Conservation (phyloP, 306 rosid species). For the Calophaca sinica region DNA sequence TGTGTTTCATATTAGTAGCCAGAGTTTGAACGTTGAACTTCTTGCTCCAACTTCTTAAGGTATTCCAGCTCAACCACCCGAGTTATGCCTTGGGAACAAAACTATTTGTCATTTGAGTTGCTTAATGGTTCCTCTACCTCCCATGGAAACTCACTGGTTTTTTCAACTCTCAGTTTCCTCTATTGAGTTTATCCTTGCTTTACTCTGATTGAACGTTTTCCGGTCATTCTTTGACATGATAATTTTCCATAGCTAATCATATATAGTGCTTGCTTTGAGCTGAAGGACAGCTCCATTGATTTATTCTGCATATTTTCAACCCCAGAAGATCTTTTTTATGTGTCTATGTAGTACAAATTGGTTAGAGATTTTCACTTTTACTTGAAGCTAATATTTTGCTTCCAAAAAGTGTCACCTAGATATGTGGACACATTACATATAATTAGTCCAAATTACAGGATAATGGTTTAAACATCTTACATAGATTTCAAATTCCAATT, state of each 20-base stretch:
- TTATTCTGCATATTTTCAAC: constrained; percentile 16
- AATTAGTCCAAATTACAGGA: constrained; percentile 18
- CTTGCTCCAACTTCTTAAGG: no score
- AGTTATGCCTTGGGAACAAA: no score
- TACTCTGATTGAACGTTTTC: neutral
- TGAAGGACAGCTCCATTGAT: constrained; percentile 10
- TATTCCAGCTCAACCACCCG: no score
- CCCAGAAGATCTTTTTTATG: neutral
- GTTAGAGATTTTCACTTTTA: neutral
- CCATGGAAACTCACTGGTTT: neutral
- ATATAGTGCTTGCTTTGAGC: constrained; percentile 2
- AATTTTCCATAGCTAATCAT: neutral
- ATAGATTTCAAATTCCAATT: neutral
- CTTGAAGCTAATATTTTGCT: constrained; percentile 2
- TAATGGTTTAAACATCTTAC: neutral
- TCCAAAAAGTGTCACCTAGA: constrained; percentile 6
- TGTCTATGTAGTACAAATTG: constrained; percentile 15
- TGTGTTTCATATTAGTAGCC: no score
- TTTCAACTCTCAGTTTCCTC: constrained; percentile 1
- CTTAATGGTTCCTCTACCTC: no score
- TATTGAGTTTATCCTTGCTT: constrained; percentile 6
- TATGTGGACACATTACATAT: neutral
- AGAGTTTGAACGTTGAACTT: no score
- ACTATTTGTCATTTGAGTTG: no score
- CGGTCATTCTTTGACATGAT: constrained; percentile 8